Evolutionary conservation across 805 yeast species (phyloP).

Genomic region (Myxozyma kluyveri): DNA sequence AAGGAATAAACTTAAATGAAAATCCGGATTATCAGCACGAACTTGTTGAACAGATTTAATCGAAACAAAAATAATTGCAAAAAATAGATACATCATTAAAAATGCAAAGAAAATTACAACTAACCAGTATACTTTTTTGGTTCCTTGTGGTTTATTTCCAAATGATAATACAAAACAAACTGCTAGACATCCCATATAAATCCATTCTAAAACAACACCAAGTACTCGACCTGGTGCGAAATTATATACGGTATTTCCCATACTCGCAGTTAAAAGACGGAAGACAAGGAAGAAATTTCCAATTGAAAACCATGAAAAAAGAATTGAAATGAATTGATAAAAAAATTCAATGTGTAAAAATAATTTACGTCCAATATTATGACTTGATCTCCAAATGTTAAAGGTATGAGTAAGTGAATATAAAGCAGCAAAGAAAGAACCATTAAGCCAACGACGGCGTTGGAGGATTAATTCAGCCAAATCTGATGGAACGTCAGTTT

Average conservation of each 20-base stretch:
- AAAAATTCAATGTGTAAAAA: conserved; percentile 83
- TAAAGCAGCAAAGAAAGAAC: conserved; percentile 94
- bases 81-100: conserved; percentile 77
- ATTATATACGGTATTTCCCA: conserved; percentile 43
- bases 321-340: conserved; percentile 74
- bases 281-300: conserved; percentile 91
- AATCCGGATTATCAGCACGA: conserved; percentile 32
- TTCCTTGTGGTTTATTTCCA: conserved; percentile 97
- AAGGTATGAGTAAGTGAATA: conserved; percentile 82
- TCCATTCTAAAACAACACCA: conserved; percentile 80
- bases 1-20: conserved; percentile 9
- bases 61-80: conserved; percentile 81
- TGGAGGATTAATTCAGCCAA: conserved; percentile 77
- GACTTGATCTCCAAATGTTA: conserved; percentile 86
- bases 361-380: conserved; percentile 73
- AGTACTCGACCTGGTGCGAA: conserved; percentile 60
- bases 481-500: conserved; percentile 88
- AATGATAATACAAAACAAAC: conserved; percentile 85
- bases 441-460: conserved; percentile 97
- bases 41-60: conserved; percentile 46
- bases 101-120: conserved; percentile 70
- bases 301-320: conserved; percentile 89
- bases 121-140: conserved; percentile 58
- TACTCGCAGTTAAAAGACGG: conserved; percentile 86
- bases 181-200: conserved; percentile 74